Conservation (phyloP, 192 early-diverging fungal species). For the Gryganskiella cystojenkinii region DNA sequence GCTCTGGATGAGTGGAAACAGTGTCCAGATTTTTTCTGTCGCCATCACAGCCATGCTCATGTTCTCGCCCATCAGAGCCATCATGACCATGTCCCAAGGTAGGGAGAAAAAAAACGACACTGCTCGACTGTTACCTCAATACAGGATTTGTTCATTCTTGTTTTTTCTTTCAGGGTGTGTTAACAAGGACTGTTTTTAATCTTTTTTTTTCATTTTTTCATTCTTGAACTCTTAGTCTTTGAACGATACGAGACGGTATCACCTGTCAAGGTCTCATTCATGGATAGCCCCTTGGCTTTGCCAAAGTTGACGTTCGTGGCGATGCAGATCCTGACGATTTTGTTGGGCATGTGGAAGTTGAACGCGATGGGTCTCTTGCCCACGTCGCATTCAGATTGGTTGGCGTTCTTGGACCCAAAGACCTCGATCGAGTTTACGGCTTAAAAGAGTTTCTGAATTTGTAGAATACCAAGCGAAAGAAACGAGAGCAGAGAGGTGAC, state of each 20-base stretch:
- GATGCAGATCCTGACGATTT: constrained; percentile 82
- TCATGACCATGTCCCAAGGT: constrained; percentile 77
- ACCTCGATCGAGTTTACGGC: constrained; percentile 46
- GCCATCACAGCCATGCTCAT: constrained; percentile 97
- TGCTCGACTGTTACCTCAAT: too few species aligned
- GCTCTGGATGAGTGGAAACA: constrained; percentile 98
- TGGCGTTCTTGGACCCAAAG: constrained; percentile 89
- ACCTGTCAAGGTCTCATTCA: constrained; percentile 56
- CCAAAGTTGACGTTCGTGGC: constrained; percentile 89
- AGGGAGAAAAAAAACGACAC: too few species aligned
- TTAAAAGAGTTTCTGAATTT: too few species aligned
- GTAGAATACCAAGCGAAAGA: too few species aligned
- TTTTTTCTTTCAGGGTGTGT: neutral
- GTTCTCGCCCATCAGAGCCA: constrained; percentile 82
- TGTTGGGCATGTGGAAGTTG: constrained; percentile 92
- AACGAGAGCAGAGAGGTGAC: neutral
- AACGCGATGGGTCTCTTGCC: constrained; percentile 96
- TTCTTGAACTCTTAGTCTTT: constrained; percentile 65
- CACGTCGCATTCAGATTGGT: constrained; percentile 93
- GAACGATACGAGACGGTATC: constrained; percentile 76
- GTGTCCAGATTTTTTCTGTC: constrained; percentile 95
- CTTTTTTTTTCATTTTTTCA: neutral
- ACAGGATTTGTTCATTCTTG: neutral
- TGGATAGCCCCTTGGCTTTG: constrained; percentile 64
- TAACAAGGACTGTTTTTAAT: too few species aligned